A percentile compares a stretch with the other conserved stretches of the same genome.
Conservation (phyloP, 768 basidiomycete genomes). For the Omphalotus guepiniiformis region DNA sequence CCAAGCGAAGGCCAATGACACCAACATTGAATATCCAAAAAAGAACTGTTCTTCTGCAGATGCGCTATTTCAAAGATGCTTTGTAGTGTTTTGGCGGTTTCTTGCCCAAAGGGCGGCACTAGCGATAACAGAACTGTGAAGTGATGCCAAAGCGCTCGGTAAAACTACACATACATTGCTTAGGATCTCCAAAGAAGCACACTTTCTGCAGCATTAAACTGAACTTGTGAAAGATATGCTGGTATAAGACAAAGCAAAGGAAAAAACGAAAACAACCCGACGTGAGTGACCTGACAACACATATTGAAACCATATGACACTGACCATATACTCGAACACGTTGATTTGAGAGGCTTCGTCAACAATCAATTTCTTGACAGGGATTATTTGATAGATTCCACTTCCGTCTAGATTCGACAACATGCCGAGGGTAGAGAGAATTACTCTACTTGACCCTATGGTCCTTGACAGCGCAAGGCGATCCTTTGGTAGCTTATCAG, state of each 20-base stretch:
- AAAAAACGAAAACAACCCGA: no score
- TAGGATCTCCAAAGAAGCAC: slow-evolving; percentile 52
- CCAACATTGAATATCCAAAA: slow-evolving; percentile 48
- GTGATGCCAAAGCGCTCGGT: background rate
- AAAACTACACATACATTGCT: slow-evolving; percentile 40
- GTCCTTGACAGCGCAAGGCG: slow-evolving; percentile 16
- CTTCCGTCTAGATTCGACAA: slow-evolving; percentile 38
- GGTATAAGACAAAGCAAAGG: no score
- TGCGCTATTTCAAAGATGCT: slow-evolving; percentile 35
- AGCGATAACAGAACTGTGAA: background rate
- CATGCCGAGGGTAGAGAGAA: slow-evolving; percentile 48
- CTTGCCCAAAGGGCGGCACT: slow-evolving; percentile 53
- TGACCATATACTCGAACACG: slow-evolving; percentile 43
- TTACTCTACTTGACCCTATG: slow-evolving; percentile 27
- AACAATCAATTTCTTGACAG: slow-evolving; percentile 44
- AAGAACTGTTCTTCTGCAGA: slow-evolving; percentile 24
- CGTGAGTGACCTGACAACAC: no score
- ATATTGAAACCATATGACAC: slow-evolving; percentile 8
- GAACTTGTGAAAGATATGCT: slow-evolving; percentile 45
- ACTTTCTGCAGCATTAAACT: slow-evolving; percentile 30
- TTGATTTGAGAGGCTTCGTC: slow-evolving; percentile 55
- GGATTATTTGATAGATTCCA: slow-evolving; percentile 31
- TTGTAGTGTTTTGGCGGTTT: slow-evolving; percentile 25
- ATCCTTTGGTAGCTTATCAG: slow-evolving; percentile 35
- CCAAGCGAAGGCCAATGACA: background rate